These are phyloP conservation scores for Ilex paraguariensis DNA, from an alignment of 305 asterid species.

Conservation along the genomic window DNA sequence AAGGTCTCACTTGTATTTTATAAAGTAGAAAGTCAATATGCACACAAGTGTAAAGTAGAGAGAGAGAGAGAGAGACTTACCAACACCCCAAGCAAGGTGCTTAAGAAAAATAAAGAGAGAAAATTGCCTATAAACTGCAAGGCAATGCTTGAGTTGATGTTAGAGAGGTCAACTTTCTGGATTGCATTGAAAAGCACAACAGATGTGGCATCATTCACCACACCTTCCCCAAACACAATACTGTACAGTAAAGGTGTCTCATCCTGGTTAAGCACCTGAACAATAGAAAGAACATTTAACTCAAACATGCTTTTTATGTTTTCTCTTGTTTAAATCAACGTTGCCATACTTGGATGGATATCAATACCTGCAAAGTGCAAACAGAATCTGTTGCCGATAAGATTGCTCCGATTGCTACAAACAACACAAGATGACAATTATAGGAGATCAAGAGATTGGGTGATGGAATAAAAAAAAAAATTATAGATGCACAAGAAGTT, in stretches of 20 bases:
- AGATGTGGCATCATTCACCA: constrained; percentile 84
- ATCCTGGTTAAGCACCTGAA: constrained; percentile 76
- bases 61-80: constrained; percentile 34
- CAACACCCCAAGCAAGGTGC: constrained; percentile 68
- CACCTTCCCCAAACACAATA: constrained; percentile 81
- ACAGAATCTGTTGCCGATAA: constrained; percentile 90
- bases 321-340: too few relatives aligned
- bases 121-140: constrained; percentile 49
- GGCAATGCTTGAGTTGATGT: constrained; percentile 26
- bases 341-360: background rate
- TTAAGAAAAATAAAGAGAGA: constrained; percentile 37
- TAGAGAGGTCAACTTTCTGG: constrained; percentile 63
- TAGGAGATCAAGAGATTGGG: background rate
- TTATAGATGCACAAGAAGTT: background rate
- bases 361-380: constrained; percentile 74
- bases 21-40: too few relatives aligned
- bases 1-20: too few relatives aligned
- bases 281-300: constrained; percentile 10
- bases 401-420: constrained; percentile 75
- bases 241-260: constrained; percentile 73
- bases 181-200: constrained; percentile 81
- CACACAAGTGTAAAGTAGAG: background rate
- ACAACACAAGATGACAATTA: constrained; percentile 1
- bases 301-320: background rate
- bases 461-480: background rate